Conservation (phyloP, 2,329 filamentous ascomycete genomes). For the Fusarium phyllophilum region DNA sequence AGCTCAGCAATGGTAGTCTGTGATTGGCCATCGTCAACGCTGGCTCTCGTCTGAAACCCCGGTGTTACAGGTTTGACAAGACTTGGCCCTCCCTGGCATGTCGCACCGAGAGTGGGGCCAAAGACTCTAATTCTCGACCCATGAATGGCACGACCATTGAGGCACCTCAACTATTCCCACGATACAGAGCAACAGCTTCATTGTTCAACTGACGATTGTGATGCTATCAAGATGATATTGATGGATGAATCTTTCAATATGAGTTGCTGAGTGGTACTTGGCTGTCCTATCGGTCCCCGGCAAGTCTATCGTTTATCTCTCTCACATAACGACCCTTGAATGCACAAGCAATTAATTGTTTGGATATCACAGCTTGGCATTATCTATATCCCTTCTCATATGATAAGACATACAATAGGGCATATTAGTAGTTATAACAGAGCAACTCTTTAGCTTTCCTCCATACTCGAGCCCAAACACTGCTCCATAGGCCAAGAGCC, state of each 20-base stretch:
- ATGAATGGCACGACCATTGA: conserved; percentile 13
- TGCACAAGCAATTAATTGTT: neutral
- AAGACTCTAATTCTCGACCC: conserved; percentile 7
- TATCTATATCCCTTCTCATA: neutral
- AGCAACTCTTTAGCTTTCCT: neutral
- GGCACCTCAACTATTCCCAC: conserved; percentile 9
- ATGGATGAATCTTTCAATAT: neutral
- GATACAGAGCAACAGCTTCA: neutral
- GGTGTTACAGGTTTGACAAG: conserved; percentile 43
- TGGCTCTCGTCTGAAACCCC: conserved; percentile 37
- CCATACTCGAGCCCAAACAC: neutral
- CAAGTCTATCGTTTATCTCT: neutral
- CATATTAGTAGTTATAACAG: neutral
- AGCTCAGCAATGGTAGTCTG: neutral
- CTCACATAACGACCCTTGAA: neutral
- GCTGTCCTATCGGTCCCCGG: neutral
- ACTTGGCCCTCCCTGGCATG: conserved; percentile 31
- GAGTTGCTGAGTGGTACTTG: neutral
- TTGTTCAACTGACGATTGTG: neutral
- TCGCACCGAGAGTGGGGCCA: conserved; percentile 27
- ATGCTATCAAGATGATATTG: neutral
- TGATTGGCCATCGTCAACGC: conserved; percentile 25
- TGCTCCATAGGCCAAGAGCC: neutral
- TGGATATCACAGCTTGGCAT: neutral
- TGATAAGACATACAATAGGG: neutral